Base-by-base conservation (phyloP, 225 moss, liverwort and hornwort species). In the Marchantia polymorpha region DNA sequence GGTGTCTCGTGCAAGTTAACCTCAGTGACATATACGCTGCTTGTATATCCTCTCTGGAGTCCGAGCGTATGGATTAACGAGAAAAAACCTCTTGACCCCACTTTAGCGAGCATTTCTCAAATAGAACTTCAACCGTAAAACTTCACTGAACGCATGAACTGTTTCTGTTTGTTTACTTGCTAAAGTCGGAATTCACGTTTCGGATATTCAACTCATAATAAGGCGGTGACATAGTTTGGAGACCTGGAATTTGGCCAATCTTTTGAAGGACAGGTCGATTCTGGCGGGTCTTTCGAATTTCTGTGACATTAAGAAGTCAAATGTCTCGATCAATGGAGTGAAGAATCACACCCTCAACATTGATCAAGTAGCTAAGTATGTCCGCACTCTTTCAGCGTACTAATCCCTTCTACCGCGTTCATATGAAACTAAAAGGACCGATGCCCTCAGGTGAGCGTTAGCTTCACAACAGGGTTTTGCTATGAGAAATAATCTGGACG, bases 301-400 rank as follows among this genome's bases (percentile, higher is more conserved):
- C 56, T 77, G 77, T 80, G 76, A 78, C 55, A 49, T 61, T 77
- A 81, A 72, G 70, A 77, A 84, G 81, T 77, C 47, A 46, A 72
- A 52, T 67, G 55, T 77, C 73, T 68, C 72, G 77, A 60, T 84
- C 80, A 81, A 73, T 81, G 80, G 77, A 59, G 84, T 77, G 81
- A 81, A 84, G 83, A 79, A 64, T 76, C 61, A 72, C 83, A 83
- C 64, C 64, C 76, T 80, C 83, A 83, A 56, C 80, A 80, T 83
- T 83, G 83, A 83, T 77, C 80, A 65, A 83, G 76, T 83, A 83
- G 83, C 83, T 72, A 72, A 80, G 83, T 79, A 76, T 83, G 83
- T 77, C 72, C 75, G 66, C 75, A 79, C 79, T 76, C 72, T 71
- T 76, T 76, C 83, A 76, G 76, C 71, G 83, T 80, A 47, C 63